Conservation (phyloP, 2,329 filamentous ascomycete genomes). For the Aureobasidium pullulans region DNA sequence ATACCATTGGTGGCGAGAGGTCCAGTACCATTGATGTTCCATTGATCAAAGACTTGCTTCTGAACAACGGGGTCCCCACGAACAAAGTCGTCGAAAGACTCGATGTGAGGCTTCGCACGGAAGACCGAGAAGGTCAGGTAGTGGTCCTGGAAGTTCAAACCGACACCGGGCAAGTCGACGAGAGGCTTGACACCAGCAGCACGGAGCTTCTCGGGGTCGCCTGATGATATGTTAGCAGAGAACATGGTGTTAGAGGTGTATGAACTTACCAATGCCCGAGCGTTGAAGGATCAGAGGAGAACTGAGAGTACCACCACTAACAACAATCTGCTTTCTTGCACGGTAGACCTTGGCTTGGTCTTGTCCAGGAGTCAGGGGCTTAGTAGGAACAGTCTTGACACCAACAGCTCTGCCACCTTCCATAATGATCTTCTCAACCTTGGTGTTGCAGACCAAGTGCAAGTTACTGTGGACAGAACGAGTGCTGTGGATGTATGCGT, state of each 20-base stretch:
- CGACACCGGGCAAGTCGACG: slow-evolving; percentile 65
- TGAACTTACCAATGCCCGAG: slow-evolving; percentile 52
- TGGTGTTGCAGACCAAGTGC: slow-evolving; percentile 67
- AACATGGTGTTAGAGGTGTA: too few relatives aligned
- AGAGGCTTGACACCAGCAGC: slow-evolving; percentile 61
- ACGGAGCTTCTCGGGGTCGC: slow-evolving; percentile 64
- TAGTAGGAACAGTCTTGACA: slow-evolving; percentile 63
- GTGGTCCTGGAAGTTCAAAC: slow-evolving; percentile 71
- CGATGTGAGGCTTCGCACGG: slow-evolving; percentile 65
- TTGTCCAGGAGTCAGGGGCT: slow-evolving; percentile 54
- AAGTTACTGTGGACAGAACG: slow-evolving; percentile 62
- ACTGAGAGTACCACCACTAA: slow-evolving; percentile 65
- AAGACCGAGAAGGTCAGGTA: slow-evolving; percentile 65
- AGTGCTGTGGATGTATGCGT: slow-evolving; percentile 71
- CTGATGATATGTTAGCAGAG: slow-evolving; percentile 14
- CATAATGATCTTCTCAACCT: slow-evolving; percentile 69
- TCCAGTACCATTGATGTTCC: slow-evolving; percentile 72
- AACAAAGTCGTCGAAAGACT: slow-evolving; percentile 74
- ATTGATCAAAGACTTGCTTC: slow-evolving; percentile 67
- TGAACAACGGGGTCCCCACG: slow-evolving; percentile 66
- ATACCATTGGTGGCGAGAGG: slow-evolving; percentile 70
- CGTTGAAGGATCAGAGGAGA: slow-evolving; percentile 69
- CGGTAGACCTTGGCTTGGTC: slow-evolving; percentile 51
- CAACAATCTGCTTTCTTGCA: slow-evolving; percentile 66
- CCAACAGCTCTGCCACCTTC: slow-evolving; percentile 65